Evolutionary conservation across 306 rosid species (phyloP).

Genomic region (Comarum palustre): DNA sequence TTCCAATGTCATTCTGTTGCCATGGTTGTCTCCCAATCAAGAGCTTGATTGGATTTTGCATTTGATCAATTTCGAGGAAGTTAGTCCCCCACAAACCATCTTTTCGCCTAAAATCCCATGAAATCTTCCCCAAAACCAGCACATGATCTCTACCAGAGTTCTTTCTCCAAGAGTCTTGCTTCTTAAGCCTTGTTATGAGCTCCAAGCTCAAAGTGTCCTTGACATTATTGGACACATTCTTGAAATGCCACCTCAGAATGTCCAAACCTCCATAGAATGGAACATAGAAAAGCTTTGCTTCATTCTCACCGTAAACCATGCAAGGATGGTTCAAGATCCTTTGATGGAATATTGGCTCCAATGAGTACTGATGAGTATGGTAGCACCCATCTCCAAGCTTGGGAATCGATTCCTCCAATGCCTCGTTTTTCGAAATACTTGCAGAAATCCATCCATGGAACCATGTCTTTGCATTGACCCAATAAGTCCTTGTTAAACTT

Average conservation of each 20-base stretch:
- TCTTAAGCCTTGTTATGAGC: slow-evolving; percentile 55
- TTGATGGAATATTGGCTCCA: slow-evolving; percentile 67
- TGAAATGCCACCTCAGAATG: slow-evolving; percentile 68
- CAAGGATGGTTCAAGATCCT: slow-evolving; percentile 61
- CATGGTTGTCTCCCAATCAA: slow-evolving; percentile 79
- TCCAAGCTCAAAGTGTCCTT: slow-evolving; percentile 57
- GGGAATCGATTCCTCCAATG: slow-evolving; percentile 49
- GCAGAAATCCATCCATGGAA: slow-evolving; percentile 64
- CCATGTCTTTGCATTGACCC: slow-evolving; percentile 59
- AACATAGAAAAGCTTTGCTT: slow-evolving; percentile 63
- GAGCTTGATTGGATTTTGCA: slow-evolving; percentile 64
- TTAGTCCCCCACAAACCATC: slow-evolving; percentile 56
- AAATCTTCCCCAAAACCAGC: slow-evolving; percentile 69
- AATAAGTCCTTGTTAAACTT: slow-evolving; percentile 68
- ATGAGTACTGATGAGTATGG: slow-evolving; percentile 64
- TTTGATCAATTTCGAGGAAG: slow-evolving; percentile 52
- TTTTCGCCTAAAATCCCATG: slow-evolving; percentile 74
- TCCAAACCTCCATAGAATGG: slow-evolving; percentile 76
- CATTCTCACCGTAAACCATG: slow-evolving; percentile 45
- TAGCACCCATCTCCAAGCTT: slow-evolving; percentile 67
- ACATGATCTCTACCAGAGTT: slow-evolving; percentile 68
- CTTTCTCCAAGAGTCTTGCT: slow-evolving; percentile 41
- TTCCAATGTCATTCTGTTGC: slow-evolving; percentile 66
- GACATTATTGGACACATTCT: slow-evolving; percentile 61
- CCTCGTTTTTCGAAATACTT: slow-evolving; percentile 49